These are phyloP conservation scores for Limonium bicolor DNA, from an alignment of 148 eudicot species.

Conservation along the genomic window DNA sequence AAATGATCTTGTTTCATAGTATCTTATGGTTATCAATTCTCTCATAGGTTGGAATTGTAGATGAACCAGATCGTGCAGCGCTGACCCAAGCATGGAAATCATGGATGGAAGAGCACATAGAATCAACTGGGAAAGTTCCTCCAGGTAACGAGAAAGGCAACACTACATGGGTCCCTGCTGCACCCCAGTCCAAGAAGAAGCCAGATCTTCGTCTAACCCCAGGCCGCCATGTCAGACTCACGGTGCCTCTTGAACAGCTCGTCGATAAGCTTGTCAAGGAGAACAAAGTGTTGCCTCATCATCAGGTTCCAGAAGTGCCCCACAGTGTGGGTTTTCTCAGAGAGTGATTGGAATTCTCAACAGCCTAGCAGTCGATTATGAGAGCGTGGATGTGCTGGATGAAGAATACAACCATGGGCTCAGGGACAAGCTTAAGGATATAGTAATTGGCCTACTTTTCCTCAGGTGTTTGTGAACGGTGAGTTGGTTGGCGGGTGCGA, in stretches of 20 bases:
- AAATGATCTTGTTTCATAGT: neutral
- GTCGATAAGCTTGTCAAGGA: conserved; percentile 80
- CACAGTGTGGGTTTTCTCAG: conserved; percentile 85
- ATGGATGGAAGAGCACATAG: conserved; percentile 97
- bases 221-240: conserved; percentile 58
- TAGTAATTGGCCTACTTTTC: conserved; percentile 97
- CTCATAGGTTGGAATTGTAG: conserved; percentile 53
- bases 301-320: conserved; percentile 87
- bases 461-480: conserved; percentile 80
- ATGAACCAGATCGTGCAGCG: conserved; percentile 58
- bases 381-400: conserved; percentile 83
- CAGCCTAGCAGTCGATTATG: conserved; percentile 66
- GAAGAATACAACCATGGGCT: conserved; percentile 71
- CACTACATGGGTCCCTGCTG: conserved; percentile 62
- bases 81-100: conserved; percentile 93
- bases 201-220: conserved; percentile 77
- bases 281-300: conserved; percentile 87
- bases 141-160: conserved; percentile 87
- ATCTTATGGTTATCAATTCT: neutral
- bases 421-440: conserved; percentile 74
- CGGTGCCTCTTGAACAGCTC: conserved; percentile 74
- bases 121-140: conserved; percentile 64
- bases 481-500: conserved; percentile 95
- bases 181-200: conserved; percentile 69
- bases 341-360: conserved; percentile 76